phyloP scores from a whole-genome alignment of 495 filamentous ascomycete species.

The Lichina pygmaea region DNA sequence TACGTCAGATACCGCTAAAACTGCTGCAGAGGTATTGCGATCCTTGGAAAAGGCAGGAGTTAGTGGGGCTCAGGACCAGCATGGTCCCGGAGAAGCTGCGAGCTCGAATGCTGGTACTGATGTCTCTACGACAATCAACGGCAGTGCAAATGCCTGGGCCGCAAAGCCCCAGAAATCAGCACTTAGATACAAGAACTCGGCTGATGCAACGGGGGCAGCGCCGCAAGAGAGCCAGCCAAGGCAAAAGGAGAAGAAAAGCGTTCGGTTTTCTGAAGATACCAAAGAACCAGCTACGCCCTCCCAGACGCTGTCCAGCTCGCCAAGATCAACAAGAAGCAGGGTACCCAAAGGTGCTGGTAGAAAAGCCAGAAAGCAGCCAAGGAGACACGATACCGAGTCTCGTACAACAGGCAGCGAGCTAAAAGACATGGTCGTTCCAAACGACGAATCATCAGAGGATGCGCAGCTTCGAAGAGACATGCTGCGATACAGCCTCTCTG shows the following conservation, averaged over 20 bases:
- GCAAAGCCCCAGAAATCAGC: too few relatives aligned
- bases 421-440: conserved; percentile 11
- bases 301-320: not conserved
- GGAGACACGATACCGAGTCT: too few relatives aligned
- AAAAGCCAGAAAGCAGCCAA: too few relatives aligned
- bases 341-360: too few relatives aligned
- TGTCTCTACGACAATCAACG: too few relatives aligned
- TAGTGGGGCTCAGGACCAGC: not conserved
- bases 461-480: conserved; percentile 63
- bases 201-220: too few relatives aligned
- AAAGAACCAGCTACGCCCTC: not conserved
- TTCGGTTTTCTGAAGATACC: conserved; percentile 10
- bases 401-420: not conserved
- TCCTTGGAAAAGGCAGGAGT: not conserved
- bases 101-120: not conserved
- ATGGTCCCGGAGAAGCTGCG: not conserved
- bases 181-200: too few relatives aligned
- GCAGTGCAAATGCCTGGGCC: too few relatives aligned
- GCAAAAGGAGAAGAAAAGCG: conserved; percentile 6
- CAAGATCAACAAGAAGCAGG: not conserved
- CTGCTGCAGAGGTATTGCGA: conserved; percentile 26
- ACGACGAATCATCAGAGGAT: conserved; percentile 55
- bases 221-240: not conserved
- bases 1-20: conserved; percentile 30
- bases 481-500: conserved; percentile 64